Conservation (phyloP, 192 early-diverging fungal genomes). For the Piromyces sp. region DNA sequence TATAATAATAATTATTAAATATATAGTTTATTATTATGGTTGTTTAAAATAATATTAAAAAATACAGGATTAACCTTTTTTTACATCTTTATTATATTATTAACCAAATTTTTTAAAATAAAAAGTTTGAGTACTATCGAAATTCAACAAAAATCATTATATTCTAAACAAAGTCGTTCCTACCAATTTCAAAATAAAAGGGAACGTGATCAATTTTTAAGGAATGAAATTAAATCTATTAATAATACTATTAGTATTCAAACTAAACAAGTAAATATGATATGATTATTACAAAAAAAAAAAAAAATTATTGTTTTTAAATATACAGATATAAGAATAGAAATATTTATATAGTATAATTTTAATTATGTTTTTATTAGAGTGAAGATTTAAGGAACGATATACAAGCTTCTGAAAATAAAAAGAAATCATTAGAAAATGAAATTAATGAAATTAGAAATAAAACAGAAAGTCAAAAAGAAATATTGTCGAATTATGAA, state of each 20-base stretch:
- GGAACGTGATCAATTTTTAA: conserved; percentile 66
- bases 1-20: background rate
- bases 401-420: conserved; percentile 18
- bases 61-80: too few species aligned
- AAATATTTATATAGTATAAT: too few species aligned
- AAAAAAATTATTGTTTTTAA: conserved; percentile 13
- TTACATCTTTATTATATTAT: too few species aligned
- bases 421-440: conserved; percentile 16
- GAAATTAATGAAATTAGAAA: conserved; percentile 17
- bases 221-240: conserved; percentile 49
- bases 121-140: conserved; percentile 41
- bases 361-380: background rate
- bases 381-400: conserved; percentile 12
- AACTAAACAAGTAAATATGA: conserved; percentile 27
- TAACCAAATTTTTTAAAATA: too few species aligned
- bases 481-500: background rate
- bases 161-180: conserved; percentile 73
- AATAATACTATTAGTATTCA: conserved; percentile 26
- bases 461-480: conserved; percentile 4
- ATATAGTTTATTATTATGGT: too few species aligned
- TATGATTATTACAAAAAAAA: conserved; percentile 18
- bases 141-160: conserved; percentile 53
- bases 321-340: too few species aligned
- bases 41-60: too few species aligned
- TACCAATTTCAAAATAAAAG: conserved; percentile 49